Base-by-base conservation (phyloP, 768 basidiomycete genomes). In the Mycena floridula region DNA sequence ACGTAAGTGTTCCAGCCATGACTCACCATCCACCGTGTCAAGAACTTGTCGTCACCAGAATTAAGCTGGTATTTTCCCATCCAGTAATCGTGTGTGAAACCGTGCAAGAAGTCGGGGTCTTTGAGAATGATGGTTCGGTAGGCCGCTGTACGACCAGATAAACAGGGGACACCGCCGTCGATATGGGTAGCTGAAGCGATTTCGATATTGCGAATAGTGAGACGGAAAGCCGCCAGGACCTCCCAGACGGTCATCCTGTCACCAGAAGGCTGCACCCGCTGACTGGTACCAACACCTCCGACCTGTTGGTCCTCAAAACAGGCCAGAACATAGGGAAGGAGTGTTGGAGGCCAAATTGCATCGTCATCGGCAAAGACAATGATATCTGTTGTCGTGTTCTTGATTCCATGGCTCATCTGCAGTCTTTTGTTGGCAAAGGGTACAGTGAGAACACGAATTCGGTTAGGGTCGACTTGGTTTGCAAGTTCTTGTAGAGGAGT, bases 1-100 rank as follows among this genome's bases (percentile, higher is more conserved):
- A n/a, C n/a, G n/a, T n/a, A n/a, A n/a, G n/a, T n/a, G n/a, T 74
- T 85, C 92, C 93, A 95, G 13, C 91, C 90, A 56, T 94, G 91
- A 57, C 81, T 83, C 47, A 95, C 92, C 89, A 94, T 92, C 92
- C 93, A 95, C 37, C 92, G 72, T 13, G 93, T 97, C 59, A 95
- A 68, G 67, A 91, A 95, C 65, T 95, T 92, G 72, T 91, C 89
- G 65, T 93, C 37, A 39, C 13, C 21, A 68, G 67, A 91, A 95
- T 32, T 32, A 16, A 32, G 28, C 28, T 32, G 28, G 28, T 32
- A 32, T 32, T 32, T 32, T 9, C 28, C 28, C 9, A 32, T 9
- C 28, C 28, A 32, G 28, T 32, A 32, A 16, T 32, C 28, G 28
- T 32, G 28, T 16, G 28, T 32, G 16, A 32, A 32, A 16, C 28